A percentile compares a stretch with the other conserved stretches of the same genome.
These are phyloP conservation scores for Phytophthora tentaculata DNA, from an alignment of 352 stramenopile species.

Conservation along the genomic window DNA sequence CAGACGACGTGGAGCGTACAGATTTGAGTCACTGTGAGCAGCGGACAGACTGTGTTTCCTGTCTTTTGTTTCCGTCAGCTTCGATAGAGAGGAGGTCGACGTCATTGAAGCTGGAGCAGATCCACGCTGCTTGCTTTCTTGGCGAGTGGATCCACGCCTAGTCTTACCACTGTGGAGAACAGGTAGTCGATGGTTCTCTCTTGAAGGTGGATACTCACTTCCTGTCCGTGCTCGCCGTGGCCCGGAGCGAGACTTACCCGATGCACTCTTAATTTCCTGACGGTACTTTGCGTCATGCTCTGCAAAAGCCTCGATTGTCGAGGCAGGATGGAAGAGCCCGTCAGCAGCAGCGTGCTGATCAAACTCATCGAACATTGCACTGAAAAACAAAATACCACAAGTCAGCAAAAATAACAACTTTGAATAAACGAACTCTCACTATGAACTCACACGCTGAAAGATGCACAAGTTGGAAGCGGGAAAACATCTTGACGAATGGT, in stretches of 20 bases:
- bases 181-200: slow-evolving; percentile 43
- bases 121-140: slow-evolving; percentile 32
- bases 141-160: slow-evolving; percentile 41
- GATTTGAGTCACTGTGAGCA: slow-evolving; percentile 64
- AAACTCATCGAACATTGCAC: slow-evolving; percentile 66
- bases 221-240: slow-evolving; percentile 12
- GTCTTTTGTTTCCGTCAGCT: slow-evolving; percentile 4
- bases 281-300: slow-evolving; percentile 80
- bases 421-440: not conserved
- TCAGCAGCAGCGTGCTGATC: slow-evolving; percentile 68
- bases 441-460: slow-evolving; percentile 10
- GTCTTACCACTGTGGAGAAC: slow-evolving; percentile 34
- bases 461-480: slow-evolving; percentile 4
- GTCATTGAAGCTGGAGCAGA: slow-evolving; percentile 26
- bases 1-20: slow-evolving; percentile 56
- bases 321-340: slow-evolving; percentile 80
- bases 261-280: slow-evolving; percentile 16
- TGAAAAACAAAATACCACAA: slow-evolving; percentile 11
- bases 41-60: slow-evolving; percentile 30
- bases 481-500: slow-evolving; percentile 23
- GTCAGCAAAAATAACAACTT: too few relatives aligned
- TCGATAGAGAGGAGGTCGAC: slow-evolving; percentile 24
- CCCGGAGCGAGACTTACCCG: slow-evolving; percentile 13
- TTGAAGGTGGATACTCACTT: slow-evolving; percentile 47
- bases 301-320: slow-evolving; percentile 75